These are phyloP conservation scores for Aspergillus ustus DNA, from an alignment of 2,329 filamentous ascomycete genomes.

Conservation along the genomic window DNA sequence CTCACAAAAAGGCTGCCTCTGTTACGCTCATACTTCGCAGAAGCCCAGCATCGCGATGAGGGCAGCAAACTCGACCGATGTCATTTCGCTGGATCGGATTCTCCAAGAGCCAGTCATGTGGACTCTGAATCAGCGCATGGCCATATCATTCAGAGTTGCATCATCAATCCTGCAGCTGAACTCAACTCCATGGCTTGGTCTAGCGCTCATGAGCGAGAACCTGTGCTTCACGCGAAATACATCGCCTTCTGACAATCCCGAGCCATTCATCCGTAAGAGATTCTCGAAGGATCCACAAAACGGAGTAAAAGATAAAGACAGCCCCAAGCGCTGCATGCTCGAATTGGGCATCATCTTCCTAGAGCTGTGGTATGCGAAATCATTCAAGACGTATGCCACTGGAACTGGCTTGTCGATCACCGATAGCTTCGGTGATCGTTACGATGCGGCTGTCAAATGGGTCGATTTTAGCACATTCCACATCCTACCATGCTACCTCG, in stretches of 20 bases:
- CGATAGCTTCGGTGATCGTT: neutral
- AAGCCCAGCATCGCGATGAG: neutral
- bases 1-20: too few relatives aligned
- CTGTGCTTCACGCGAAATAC: too few relatives aligned
- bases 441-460: neutral
- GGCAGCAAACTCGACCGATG: neutral
- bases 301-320: too few relatives aligned
- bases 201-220: neutral
- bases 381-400: neutral
- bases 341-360: conserved; percentile 8
- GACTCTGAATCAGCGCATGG: neutral
- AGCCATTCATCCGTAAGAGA: neutral
- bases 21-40: too few relatives aligned
- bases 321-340: neutral
- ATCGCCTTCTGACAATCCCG: neutral
- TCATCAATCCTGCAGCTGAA: conserved; percentile 4
- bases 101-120: neutral
- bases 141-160: neutral
- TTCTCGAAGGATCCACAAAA: too few relatives aligned
- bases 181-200: neutral
- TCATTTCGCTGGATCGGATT: neutral
- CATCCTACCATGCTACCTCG: neutral
- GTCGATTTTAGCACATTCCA: neutral
- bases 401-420: neutral
- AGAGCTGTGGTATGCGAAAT: neutral